phyloP scores from a whole-genome alignment of 1,284 basidiomycete species.

The Mycena sp. region DNA sequence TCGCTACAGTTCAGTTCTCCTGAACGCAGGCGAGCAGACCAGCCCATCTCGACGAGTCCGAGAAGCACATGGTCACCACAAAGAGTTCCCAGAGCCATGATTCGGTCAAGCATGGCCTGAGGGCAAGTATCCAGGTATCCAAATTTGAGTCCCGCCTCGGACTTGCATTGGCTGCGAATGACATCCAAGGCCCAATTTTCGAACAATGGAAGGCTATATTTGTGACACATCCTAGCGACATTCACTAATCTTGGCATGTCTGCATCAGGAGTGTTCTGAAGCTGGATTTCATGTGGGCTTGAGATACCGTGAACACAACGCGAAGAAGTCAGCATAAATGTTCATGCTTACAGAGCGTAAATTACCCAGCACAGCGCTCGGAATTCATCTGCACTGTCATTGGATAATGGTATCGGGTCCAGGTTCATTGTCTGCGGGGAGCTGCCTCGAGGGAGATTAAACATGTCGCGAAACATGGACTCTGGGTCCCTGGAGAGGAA shows the following conservation, averaged over 20 bases:
- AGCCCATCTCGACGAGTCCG: constrained; percentile 7
- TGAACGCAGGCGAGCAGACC: constrained; percentile 2
- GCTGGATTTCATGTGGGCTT: constrained; percentile 19
- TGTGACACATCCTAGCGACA: constrained; percentile 23
- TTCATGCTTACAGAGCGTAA: constrained; percentile 25
- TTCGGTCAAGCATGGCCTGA: constrained; percentile 1
- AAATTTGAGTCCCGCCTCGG: not conserved
- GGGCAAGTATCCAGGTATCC: constrained; percentile 18
- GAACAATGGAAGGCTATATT: constrained; percentile 21
- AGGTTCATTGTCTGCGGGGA: not conserved
- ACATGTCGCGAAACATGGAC: constrained; percentile 22
- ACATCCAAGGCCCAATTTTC: constrained; percentile 22
- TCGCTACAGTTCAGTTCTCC: constrained; percentile 8
- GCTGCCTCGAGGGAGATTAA: constrained; percentile 2
- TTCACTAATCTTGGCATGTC: constrained; percentile 7
- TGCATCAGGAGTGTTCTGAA: not conserved
- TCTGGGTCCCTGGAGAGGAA: constrained; percentile 15
- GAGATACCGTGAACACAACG: too few relatives aligned
- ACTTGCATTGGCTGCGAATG: constrained; percentile 8
- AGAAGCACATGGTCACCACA: constrained; percentile 2
- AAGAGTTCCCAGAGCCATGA: not conserved
- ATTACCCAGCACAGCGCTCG: constrained; percentile 28
- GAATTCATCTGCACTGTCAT: constrained; percentile 18
- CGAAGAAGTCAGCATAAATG: not conserved
- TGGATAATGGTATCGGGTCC: constrained; percentile 3